Conservation (phyloP, 345 rosid species). For the Kernera saxatilis region DNA sequence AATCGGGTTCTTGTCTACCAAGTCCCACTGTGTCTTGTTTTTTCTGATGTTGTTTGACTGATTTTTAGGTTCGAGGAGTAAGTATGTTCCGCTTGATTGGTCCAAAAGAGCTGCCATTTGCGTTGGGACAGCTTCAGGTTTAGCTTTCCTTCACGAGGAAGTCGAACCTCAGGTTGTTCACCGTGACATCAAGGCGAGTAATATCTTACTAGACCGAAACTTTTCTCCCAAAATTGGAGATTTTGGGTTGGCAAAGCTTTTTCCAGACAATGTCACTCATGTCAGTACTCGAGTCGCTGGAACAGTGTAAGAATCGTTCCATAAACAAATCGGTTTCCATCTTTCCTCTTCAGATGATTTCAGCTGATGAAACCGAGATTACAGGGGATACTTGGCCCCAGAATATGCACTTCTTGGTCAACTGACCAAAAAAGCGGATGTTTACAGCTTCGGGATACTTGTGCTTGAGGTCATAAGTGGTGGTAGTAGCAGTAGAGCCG, state of each 20-base stretch:
- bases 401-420: conserved; percentile 87
- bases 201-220: conserved; percentile 75
- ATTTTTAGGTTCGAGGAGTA: conserved; percentile 43
- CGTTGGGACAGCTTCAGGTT: conserved; percentile 75
- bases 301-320: conserved; percentile 60
- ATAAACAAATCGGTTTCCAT: not conserved
- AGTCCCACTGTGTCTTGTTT: not conserved
- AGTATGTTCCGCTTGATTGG: conserved; percentile 59
- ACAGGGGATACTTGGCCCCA: conserved; percentile 95
- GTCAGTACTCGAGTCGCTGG: conserved; percentile 93
- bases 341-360: not conserved
- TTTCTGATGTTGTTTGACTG: not conserved
- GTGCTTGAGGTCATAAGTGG: conserved; percentile 82
- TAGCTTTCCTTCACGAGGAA: conserved; percentile 87
- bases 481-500: conserved; percentile 70
- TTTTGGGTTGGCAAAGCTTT: conserved; percentile 95
- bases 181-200: conserved; percentile 94
- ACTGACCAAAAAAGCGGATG: conserved; percentile 87
- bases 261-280: conserved; percentile 90
- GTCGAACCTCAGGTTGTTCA: conserved; percentile 79
- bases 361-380: conserved; percentile 17
- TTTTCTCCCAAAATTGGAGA: conserved; percentile 91
- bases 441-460: conserved; percentile 89
- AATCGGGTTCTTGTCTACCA: not conserved
- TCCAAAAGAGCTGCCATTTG: conserved; percentile 71